Evolutionary conservation across 352 stramenopile species (phyloP).

Genomic region (Saprolegnia diclina): DNA sequence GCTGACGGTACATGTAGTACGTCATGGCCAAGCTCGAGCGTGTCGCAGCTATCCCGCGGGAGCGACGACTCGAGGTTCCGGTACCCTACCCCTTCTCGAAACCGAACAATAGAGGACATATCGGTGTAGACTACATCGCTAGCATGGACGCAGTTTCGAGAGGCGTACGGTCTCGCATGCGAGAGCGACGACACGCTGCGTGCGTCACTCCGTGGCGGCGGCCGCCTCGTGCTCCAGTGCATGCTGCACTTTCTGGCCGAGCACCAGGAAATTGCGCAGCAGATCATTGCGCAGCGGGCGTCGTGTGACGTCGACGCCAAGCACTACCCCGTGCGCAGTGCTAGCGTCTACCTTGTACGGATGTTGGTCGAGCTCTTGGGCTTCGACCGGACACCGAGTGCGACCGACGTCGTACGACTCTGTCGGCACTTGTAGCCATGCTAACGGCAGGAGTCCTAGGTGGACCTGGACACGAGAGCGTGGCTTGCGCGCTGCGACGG

Average conservation of each 20-base stretch:
- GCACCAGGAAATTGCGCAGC: constrained; percentile 19
- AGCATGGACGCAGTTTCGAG: background rate
- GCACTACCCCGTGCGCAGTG: constrained; percentile 19
- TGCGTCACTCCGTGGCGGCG: constrained; percentile 8
- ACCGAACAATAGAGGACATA: background rate
- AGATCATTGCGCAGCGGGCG: constrained; percentile 23
- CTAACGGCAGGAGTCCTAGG: background rate
- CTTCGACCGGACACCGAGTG: background rate
- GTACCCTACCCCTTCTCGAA: background rate
- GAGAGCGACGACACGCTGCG: background rate
- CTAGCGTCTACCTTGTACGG: constrained; percentile 19
- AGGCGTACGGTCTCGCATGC: background rate
- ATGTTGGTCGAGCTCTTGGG: constrained; percentile 20
- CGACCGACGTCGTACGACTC: background rate
- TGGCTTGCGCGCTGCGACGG: constrained; percentile 17
- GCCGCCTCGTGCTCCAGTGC: background rate
- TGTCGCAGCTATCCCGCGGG: background rate
- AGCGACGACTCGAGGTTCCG: background rate
- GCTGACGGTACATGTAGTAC: too few species aligned
- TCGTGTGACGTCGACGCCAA: background rate
- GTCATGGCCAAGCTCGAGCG: background rate
- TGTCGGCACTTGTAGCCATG: background rate
- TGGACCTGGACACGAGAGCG: constrained; percentile 13
- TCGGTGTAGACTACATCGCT: background rate
- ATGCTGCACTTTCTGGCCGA: constrained; percentile 18